Percentiles rank a stretch among this genome's conserved stretches.
Evolutionary conservation across 2,329 filamentous ascomycete genomes (phyloP).

Genomic region (Cordyceps cicadae): DNA sequence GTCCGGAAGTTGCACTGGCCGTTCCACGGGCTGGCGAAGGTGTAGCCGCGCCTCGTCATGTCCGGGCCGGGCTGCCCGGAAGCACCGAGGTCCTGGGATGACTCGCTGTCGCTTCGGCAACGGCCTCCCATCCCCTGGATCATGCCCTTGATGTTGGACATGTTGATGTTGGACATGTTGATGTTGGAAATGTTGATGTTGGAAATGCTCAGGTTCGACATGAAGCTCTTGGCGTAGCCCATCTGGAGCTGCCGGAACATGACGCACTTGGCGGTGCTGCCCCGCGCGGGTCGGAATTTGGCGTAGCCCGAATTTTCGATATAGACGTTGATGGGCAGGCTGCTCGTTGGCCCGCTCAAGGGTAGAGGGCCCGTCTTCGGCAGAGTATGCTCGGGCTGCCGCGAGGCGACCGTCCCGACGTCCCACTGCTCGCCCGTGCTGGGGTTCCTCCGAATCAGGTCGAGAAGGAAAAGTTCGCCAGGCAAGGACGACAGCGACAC

Average conservation of each 20-base stretch:
- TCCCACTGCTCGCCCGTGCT: conserved; percentile 66
- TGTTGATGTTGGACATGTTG: conserved; percentile 12
- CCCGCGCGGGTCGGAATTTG: conserved; percentile 44
- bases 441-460: conserved; percentile 66
- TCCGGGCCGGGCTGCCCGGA: conserved; percentile 33
- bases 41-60: conserved; percentile 56
- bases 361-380: conserved; percentile 1
- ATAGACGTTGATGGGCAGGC: conserved; percentile 41
- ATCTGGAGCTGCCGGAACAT: conserved; percentile 52
- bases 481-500: conserved; percentile 18
- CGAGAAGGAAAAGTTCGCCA: conserved; percentile 44
- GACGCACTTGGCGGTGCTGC: conserved; percentile 14
- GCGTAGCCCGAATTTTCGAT: conserved; percentile 49
- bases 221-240: conserved; percentile 45
- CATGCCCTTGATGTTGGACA: conserved; percentile 37
- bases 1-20: conserved; percentile 80
- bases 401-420: conserved; percentile 55
- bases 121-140: conserved; percentile 31
- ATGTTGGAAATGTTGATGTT: no score
- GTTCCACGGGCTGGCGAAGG: conserved; percentile 80
- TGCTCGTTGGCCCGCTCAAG: conserved; percentile 11
- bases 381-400: conserved; percentile 33
- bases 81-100: conserved; percentile 6
- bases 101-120: conserved; percentile 22
- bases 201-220: conserved; percentile 28